A percentile compares a stretch with the other conserved stretches of the same genome.
Conservation (phyloP, 352 stramenopile genomes). For the Blastocystis sp. region DNA sequence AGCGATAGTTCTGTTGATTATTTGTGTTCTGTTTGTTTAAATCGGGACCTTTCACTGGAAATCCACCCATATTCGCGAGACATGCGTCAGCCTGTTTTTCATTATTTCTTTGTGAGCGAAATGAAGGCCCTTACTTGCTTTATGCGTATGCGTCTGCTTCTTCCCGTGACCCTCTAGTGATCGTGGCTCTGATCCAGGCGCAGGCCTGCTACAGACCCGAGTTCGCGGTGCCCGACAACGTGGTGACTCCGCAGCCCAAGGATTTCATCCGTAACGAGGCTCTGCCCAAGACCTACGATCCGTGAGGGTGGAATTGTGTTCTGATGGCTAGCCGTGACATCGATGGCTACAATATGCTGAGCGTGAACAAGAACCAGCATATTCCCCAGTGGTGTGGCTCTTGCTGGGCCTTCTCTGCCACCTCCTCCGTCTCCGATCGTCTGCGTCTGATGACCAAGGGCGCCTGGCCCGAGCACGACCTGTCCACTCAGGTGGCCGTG, state of each 20-base stretch:
- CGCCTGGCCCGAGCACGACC: slow-evolving; percentile 77
- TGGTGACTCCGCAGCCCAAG: slow-evolving; percentile 75
- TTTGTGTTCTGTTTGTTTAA: slow-evolving; percentile 49
- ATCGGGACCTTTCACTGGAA: neutral
- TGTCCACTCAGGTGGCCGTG: slow-evolving; percentile 81
- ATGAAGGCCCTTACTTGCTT: slow-evolving; percentile 38
- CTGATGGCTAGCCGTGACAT: slow-evolving; percentile 77
- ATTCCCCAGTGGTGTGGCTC: slow-evolving; percentile 87
- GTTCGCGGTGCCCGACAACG: slow-evolving; percentile 36
- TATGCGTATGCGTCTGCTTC: neutral
- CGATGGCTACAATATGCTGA: slow-evolving; percentile 87
- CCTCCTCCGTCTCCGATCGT: slow-evolving; percentile 64
- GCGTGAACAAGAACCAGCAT: slow-evolving; percentile 96
- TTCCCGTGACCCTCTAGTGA: neutral
- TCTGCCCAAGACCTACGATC: slow-evolving; percentile 85
- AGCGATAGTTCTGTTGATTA: neutral
- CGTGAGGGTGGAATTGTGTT: neutral
- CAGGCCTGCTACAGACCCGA: slow-evolving; percentile 35
- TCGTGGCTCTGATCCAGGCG: slow-evolving; percentile 23
- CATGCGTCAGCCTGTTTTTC: neutral
- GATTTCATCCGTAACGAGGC: slow-evolving; percentile 79
- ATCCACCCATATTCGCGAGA: neutral
- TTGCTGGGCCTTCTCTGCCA: slow-evolving; percentile 82
- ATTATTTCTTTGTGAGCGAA: slow-evolving; percentile 27
- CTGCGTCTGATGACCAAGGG: slow-evolving; percentile 73